These are phyloP conservation scores for Russula emetica DNA, from an alignment of 768 basidiomycete species.

Conservation along the genomic window DNA sequence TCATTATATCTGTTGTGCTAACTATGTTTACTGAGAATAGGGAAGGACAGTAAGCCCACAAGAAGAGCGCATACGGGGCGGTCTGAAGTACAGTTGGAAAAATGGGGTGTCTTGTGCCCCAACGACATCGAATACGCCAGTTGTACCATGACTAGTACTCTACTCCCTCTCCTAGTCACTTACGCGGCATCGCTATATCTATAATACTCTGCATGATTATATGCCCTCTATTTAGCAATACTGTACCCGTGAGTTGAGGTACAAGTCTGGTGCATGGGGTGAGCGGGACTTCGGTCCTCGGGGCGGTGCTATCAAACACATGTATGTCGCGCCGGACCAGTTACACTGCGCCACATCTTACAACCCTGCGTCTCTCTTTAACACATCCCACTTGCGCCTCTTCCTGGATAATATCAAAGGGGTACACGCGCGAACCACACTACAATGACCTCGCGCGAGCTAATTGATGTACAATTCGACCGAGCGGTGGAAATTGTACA, in stretches of 20 bases:
- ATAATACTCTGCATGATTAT: constrained; percentile 3
- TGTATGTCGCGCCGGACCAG: not conserved
- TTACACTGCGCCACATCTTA: not conserved
- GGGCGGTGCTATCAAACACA: constrained; percentile 1
- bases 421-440: not conserved
- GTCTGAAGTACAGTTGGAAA: constrained; percentile 71
- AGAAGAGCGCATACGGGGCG: constrained; percentile 63
- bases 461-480: constrained; percentile 84
- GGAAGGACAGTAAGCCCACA: constrained; percentile 53
- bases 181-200: not conserved
- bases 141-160: constrained; percentile 3
- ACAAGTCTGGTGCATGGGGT: not conserved
- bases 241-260: not conserved
- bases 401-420: not conserved
- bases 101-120: constrained; percentile 46
- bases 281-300: not conserved
- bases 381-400: not conserved
- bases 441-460: constrained; percentile 56
- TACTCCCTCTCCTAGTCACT: not conserved
- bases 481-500: constrained; percentile 94
- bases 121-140: not conserved
- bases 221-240: not conserved
- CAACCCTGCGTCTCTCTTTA: not conserved
- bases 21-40: constrained; percentile 36
- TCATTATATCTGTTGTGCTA: not conserved